Evolutionary conservation across 2,329 filamentous ascomycete genomes (phyloP), one percentile per base, ranked within the genome.

Genomic region (Xylariaceae sp.): DNA sequence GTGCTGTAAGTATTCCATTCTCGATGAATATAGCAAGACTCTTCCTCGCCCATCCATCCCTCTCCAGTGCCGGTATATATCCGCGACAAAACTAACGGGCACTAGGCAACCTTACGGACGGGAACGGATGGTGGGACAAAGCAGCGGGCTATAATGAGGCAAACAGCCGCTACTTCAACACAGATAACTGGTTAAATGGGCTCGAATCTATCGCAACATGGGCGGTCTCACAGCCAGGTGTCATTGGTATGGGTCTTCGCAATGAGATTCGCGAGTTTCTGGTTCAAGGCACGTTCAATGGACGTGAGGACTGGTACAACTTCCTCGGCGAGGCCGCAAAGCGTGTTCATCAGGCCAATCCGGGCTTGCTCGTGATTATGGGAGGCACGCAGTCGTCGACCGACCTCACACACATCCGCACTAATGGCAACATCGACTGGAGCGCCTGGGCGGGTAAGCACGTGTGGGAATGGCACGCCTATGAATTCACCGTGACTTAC

Each of bases 401-500:
- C 12, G 82, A 86, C 66, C 73, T 86, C 26, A 75, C 75, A 4
- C 78, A 76, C 57, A 59, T 84, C 31, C 65, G 67, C 29, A 69
- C 74, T 26, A 62, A 58, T 29, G 65, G 67, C 24, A 68, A 65
- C 41, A 74, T 85, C 52, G 78, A 83, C 68, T 77, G 75, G 41
- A 69, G 69, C 3, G 73, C 67, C 9, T 83, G 79, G 78, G 54
- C 63, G 6, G 75, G 74, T 36, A 86, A 86, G 71, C 76, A 82
- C 63, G 82, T 86, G 11, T 86, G 82, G 82, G 84, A 87, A 71
- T 78, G 82, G 66, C 84, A 87, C 71, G 76, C 79, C 26, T 87
- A 86, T 75, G 75, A 74, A 56, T 85, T 82, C 71, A 83, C 81
- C 23, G 74, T 81, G 11, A 81, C 76, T 3, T 81, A 76, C 59